Conservation (phyloP, 2,329 filamentous ascomycete genomes). For the Truncatella angustata region DNA sequence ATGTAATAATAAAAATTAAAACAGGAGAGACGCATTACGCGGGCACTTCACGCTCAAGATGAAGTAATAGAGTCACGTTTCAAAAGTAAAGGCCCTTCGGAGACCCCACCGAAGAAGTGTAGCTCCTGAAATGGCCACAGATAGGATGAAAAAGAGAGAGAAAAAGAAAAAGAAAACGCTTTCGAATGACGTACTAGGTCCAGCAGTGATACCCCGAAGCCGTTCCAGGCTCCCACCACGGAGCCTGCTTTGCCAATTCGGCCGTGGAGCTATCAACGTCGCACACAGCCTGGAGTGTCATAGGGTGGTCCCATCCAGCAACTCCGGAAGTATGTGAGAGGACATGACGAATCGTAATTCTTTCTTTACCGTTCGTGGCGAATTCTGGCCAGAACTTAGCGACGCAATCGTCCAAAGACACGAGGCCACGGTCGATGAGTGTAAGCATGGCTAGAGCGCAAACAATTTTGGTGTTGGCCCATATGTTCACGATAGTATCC, state of each 20-base stretch:
- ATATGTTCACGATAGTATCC: slow-evolving; percentile 36
- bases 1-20: no score
- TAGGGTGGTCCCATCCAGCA: slow-evolving; percentile 30
- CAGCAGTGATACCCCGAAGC: slow-evolving; percentile 38
- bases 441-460: slow-evolving; percentile 34
- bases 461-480: slow-evolving; percentile 37
- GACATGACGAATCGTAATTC: slow-evolving; percentile 36
- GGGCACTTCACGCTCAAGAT: no score
- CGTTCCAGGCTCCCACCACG: slow-evolving; percentile 42
- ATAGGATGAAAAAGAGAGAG: no score
- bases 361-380: slow-evolving; percentile 34
- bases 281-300: slow-evolving; percentile 30
- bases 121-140: no score
- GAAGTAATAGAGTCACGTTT: no score
- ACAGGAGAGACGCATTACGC: no score
- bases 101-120: no score
- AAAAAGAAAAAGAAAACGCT: no score
- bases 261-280: slow-evolving; percentile 27
- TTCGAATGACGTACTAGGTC: no score
- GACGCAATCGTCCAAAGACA: slow-evolving; percentile 35
- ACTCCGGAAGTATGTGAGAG: slow-evolving; percentile 37
- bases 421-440: slow-evolving; percentile 33
- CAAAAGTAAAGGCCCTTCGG: no score
- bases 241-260: slow-evolving; percentile 34
- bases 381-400: slow-evolving; percentile 44